These are phyloP conservation scores for Cavenderia fasciculata DNA, from an alignment of 78 protist species.

Conservation along the genomic window DNA sequence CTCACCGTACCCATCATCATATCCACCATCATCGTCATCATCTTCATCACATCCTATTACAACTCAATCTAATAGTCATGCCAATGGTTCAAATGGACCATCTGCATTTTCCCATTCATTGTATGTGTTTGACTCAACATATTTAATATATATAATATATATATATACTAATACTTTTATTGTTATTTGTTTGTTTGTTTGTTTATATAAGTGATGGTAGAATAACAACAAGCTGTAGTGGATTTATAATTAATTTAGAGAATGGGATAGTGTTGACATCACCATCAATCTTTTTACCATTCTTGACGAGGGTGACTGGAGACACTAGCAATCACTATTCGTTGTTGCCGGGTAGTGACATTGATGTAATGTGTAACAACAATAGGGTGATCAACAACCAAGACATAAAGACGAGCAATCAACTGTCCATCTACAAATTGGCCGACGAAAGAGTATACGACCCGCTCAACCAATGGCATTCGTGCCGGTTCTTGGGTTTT, in stretches of 20 bases:
- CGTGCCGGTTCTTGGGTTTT: constrained; percentile 13
- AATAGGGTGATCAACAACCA: not conserved
- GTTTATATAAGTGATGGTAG: constrained; percentile 23
- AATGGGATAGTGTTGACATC: constrained; percentile 54
- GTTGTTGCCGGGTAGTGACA: not conserved
- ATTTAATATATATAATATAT: not conserved
- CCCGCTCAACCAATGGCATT: constrained; percentile 47
- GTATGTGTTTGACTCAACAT: not conserved
- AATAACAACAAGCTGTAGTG: constrained; percentile 63
- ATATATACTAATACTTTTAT: not conserved
- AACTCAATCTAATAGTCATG: no score
- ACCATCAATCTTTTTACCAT: constrained; percentile 50
- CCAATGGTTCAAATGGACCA: no score
- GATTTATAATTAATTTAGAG: constrained; percentile 53
- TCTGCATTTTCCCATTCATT: constrained; percentile 42
- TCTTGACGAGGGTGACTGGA: not conserved
- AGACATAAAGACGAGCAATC: constrained; percentile 6
- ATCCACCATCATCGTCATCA: no score
- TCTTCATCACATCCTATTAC: no score
- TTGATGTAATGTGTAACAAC: constrained; percentile 9
- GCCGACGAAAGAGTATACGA: constrained; percentile 35
- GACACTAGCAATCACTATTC: not conserved
- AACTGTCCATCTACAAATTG: constrained; percentile 3
- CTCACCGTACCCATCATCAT: not conserved
- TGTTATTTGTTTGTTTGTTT: not conserved